A percentile compares a stretch with the other conserved stretches of the same genome.
These are phyloP conservation scores for Hemileccinum rubropunctum DNA, from an alignment of 768 basidiomycete genomes.

Conservation along the genomic window DNA sequence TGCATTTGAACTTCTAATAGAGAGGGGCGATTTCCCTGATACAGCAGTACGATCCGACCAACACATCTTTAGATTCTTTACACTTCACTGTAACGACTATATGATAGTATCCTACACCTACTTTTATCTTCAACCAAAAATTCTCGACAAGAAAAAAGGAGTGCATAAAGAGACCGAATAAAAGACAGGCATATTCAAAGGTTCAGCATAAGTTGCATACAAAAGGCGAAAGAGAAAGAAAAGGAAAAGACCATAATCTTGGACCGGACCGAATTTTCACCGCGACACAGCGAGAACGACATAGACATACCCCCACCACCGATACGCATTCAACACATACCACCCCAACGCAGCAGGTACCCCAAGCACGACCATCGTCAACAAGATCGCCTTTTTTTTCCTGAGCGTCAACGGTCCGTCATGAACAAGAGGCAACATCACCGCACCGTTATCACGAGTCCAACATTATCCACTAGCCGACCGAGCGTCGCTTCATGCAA, in stretches of 20 bases:
- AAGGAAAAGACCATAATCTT: neutral
- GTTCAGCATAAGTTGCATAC: neutral
- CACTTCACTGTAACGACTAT: no score
- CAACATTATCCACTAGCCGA: constrained; percentile 21
- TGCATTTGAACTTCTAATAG: no score
- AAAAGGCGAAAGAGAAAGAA: no score
- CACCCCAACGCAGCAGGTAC: constrained; percentile 19
- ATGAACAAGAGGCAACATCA: neutral
- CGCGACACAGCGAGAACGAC: neutral
- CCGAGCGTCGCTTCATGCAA: constrained; percentile 28
- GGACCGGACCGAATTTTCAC: neutral
- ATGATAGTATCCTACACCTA: no score
- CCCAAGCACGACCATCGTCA: constrained; percentile 16
- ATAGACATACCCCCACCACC: constrained; percentile 10
- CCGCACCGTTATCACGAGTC: constrained; percentile 14
- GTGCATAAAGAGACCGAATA: no score
- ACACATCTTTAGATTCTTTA: no score
- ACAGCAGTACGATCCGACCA: no score
- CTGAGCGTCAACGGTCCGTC: neutral
- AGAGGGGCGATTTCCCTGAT: no score
- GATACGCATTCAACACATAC: constrained; percentile 11
- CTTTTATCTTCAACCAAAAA: no score
- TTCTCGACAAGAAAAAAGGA: no score
- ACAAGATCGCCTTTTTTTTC: constrained; percentile 16
- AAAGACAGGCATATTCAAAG: no score